A percentile compares a stretch with the other conserved stretches of the same genome.
Evolutionary conservation across 371 early-diverging fungal species (phyloP).

Genomic region (Mortierella sp.): DNA sequence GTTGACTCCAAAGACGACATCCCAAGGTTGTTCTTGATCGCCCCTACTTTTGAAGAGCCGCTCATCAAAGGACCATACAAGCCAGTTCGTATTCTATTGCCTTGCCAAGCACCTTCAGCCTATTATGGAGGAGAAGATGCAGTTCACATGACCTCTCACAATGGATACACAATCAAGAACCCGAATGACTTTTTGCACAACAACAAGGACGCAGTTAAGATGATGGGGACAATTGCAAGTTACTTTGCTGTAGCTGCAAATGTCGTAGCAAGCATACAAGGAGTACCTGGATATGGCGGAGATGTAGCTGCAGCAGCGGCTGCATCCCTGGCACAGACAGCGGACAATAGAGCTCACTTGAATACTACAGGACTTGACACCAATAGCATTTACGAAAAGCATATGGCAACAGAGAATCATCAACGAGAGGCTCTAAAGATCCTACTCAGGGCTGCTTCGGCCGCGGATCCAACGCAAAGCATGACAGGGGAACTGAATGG

Average conservation of each 20-base stretch:
- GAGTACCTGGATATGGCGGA: background rate
- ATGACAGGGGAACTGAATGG: conserved; percentile 29
- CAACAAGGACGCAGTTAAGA: conserved; percentile 17
- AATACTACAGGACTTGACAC: conserved; percentile 19
- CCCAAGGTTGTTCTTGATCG: conserved; percentile 18
- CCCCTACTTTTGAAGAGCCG: conserved; percentile 19
- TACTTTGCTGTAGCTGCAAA: conserved; percentile 8
- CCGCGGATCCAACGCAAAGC: conserved; percentile 20
- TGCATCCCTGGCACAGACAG: background rate
- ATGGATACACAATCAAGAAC: conserved; percentile 22
- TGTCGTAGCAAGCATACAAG: background rate
- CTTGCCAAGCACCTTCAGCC: conserved; percentile 18
- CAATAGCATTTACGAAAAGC: conserved; percentile 9
- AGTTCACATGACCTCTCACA: conserved; percentile 24
- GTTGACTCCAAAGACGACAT: conserved; percentile 14
- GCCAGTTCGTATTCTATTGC: conserved; percentile 17
- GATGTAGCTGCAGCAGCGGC: background rate
- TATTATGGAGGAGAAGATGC: conserved; percentile 7
- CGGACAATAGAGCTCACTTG: conserved; percentile 11
- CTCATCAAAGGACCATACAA: conserved; percentile 16
- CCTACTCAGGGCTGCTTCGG: conserved; percentile 18
- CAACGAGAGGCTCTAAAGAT: conserved; percentile 20
- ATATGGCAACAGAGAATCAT: conserved; percentile 20
- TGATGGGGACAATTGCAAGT: conserved; percentile 4
- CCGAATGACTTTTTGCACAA: conserved; percentile 22